Percentiles rank a stretch among this genome's conserved stretches.
Evolutionary conservation across 2,329 filamentous ascomycete genomes (phyloP).

Genomic region (Hyphodiscus sp.): DNA sequence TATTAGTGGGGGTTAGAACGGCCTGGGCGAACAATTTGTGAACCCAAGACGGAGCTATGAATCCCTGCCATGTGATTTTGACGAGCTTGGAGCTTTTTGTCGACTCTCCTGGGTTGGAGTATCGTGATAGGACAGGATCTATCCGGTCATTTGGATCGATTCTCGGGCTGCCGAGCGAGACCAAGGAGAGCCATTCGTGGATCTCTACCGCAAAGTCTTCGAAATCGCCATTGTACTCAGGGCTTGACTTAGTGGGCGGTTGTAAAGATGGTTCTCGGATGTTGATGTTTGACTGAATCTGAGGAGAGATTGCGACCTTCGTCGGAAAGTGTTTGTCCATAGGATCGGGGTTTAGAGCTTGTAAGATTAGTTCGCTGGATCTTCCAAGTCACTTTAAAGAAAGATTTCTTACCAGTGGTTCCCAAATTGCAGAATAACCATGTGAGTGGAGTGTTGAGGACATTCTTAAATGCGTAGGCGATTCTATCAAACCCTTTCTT

Average conservation of each 20-base stretch:
- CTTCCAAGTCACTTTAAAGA: constrained; percentile 3
- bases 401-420: constrained; percentile 36
- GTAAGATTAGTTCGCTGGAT: constrained; percentile 15
- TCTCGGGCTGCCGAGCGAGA: constrained; percentile 59
- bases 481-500: constrained; percentile 29
- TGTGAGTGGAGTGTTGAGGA: constrained; percentile 57
- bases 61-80: constrained; percentile 53
- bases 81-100: constrained; percentile 31
- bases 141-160: constrained; percentile 50
- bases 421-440: constrained; percentile 73
- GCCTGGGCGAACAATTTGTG: constrained; percentile 40
- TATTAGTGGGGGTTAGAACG: constrained; percentile 38
- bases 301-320: constrained; percentile 33
- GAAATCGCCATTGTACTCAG: constrained; percentile 41
- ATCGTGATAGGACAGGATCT: constrained; percentile 64
- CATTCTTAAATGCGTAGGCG: constrained; percentile 49
- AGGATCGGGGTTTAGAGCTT: constrained; percentile 43
- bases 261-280: constrained; percentile 25
- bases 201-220: constrained; percentile 57
- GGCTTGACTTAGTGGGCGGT: constrained; percentile 25
- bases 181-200: constrained; percentile 71
- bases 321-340: constrained; percentile 39
- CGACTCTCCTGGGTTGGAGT: constrained; percentile 44
- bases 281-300: constrained; percentile 25
- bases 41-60: constrained; percentile 48